A percentile compares a stretch with the other conserved stretches of the same genome.
Conservation (phyloP, 345 rosid species). For the Conringia planisiliqua region DNA sequence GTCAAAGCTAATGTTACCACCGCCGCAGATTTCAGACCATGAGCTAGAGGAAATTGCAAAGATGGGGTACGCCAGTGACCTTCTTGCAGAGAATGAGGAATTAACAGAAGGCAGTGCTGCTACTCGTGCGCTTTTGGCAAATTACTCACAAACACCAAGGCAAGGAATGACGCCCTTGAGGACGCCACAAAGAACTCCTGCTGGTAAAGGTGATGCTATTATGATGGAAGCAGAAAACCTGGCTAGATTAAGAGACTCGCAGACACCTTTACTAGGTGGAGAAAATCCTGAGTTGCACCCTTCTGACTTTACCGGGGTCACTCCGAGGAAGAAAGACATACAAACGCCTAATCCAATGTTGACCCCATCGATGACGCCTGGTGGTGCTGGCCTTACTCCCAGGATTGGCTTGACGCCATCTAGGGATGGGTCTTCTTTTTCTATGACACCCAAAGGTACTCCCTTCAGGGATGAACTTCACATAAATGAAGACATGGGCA, state of each 20-base stretch:
- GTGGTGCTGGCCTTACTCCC: constrained; percentile 73
- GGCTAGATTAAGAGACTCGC: constrained; percentile 95
- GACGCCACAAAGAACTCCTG: constrained; percentile 97
- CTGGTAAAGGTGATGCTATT: constrained; percentile 95
- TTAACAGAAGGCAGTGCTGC: constrained; percentile 88
- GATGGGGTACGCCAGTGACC: constrained; percentile 97
- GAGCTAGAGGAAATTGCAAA: constrained; percentile 97
- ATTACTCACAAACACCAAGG: constrained; percentile 82
- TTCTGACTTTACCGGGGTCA: constrained; percentile 98
- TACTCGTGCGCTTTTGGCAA: constrained; percentile 90
- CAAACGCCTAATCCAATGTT: constrained; percentile 92
- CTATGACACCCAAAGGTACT: constrained; percentile 89
- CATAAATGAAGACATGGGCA: constrained; percentile 91
- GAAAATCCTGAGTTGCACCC: constrained; percentile 99
- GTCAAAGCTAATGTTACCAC: constrained; percentile 95
- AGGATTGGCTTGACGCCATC: constrained; percentile 91
- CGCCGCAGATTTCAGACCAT: constrained; percentile 93
- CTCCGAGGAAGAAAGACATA: constrained; percentile 81
- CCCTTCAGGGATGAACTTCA: constrained; percentile 95
- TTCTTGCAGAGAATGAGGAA: constrained; percentile 79
- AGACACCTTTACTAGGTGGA: constrained; percentile 95
- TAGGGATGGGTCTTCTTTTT: constrained; percentile 77
- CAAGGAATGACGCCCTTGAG: constrained; percentile 85
- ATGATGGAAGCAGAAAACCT: constrained; percentile 99
- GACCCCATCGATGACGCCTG: constrained; percentile 95